These are phyloP conservation scores for Gossypium thurberi DNA, from an alignment of 345 rosid species.

Conservation along the genomic window DNA sequence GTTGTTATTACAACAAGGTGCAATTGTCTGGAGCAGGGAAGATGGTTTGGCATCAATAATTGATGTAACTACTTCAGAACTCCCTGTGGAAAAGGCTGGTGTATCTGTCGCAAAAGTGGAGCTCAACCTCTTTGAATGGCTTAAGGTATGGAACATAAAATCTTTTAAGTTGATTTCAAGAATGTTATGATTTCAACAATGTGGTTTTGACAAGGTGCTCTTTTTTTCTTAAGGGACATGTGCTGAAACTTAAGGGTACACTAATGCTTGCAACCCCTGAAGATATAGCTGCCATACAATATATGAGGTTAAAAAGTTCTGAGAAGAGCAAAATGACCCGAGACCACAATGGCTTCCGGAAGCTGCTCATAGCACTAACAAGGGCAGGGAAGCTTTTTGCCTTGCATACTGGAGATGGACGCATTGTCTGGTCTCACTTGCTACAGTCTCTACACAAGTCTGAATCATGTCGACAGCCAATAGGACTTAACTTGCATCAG, in stretches of 20 bases:
- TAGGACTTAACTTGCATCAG: conserved; percentile 57
- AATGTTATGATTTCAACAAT: background rate
- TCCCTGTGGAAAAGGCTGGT: conserved; percentile 1
- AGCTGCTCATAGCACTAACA: conserved; percentile 76
- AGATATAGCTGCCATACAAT: conserved; percentile 79
- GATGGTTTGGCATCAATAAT: conserved; percentile 86
- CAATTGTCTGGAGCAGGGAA: conserved; percentile 92
- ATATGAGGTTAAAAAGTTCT: conserved; percentile 72
- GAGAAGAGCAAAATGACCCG: conserved; percentile 92
- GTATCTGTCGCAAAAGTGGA: conserved; percentile 74
- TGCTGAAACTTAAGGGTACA: conserved; percentile 83
- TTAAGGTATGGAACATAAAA: conserved; percentile 45
- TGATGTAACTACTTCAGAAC: conserved; percentile 77
- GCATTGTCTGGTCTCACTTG: conserved; percentile 78
- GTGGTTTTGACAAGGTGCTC: conserved; percentile 24
- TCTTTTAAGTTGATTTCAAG: background rate
- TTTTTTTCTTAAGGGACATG: conserved; percentile 60
- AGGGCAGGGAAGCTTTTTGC: conserved; percentile 81
- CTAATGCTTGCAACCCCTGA: conserved; percentile 94
- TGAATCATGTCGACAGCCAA: conserved; percentile 50
- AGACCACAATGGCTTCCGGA: conserved; percentile 97
- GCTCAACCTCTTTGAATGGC: conserved; percentile 92
- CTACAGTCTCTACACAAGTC: conserved; percentile 54
- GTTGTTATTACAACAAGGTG: conserved; percentile 85
- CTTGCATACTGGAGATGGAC: conserved; percentile 95